These are phyloP conservation scores for Mesembryanthemum crystallinum DNA, from an alignment of 148 eudicot species.

Conservation along the genomic window DNA sequence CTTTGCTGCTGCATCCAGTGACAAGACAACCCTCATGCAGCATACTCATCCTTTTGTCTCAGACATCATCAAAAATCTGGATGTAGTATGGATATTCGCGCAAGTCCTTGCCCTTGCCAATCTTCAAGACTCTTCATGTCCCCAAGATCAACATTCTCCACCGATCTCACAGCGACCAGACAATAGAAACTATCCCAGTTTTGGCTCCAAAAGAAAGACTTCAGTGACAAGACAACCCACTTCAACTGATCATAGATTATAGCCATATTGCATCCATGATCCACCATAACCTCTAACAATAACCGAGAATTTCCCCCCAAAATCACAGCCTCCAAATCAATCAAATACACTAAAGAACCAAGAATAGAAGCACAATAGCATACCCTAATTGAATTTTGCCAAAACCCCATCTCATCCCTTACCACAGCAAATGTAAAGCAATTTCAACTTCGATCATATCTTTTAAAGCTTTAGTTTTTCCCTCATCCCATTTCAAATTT, in stretches of 20 bases:
- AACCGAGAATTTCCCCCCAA: not conserved
- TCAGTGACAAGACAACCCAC: not conserved
- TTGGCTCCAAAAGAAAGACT: conserved; percentile 7
- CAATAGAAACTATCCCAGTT: not conserved
- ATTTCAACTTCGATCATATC: not conserved
- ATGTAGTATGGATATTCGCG: too few species aligned
- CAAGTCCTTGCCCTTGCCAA: too few species aligned
- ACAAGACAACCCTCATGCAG: not conserved
- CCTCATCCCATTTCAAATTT: too few species aligned
- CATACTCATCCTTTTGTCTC: not conserved
- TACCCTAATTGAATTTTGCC: not conserved
- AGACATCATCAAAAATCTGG: not conserved
- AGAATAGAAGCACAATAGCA: not conserved
- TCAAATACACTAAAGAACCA: not conserved
- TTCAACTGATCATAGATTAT: not conserved
- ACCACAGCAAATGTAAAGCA: not conserved
- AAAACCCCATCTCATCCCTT: not conserved
- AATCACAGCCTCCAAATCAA: not conserved
- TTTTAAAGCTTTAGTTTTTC: not conserved
- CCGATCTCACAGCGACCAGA: not conserved
- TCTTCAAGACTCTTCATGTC: too few species aligned
- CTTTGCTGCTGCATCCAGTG: not conserved
- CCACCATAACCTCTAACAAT: not conserved
- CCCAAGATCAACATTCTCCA: not conserved
- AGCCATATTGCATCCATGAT: not conserved